phyloP scores from a whole-genome alignment of 371 early-diverging fungal genomes.

The Coelomomyces lativittatus region DNA sequence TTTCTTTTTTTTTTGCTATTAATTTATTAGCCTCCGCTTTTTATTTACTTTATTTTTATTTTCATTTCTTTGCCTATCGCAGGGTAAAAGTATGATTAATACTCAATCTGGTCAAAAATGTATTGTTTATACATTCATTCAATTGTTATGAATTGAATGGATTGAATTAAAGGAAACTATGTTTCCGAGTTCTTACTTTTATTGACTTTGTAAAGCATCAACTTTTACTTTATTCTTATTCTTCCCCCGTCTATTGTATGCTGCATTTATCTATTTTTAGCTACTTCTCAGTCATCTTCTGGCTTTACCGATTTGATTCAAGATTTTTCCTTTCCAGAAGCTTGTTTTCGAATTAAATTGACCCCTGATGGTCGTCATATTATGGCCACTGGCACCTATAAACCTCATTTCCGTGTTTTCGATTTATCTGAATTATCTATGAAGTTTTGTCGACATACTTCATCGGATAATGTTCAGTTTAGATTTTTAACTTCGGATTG shows the following conservation, averaged over 20 bases:
- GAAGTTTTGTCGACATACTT: conserved; percentile 95
- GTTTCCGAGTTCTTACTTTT: too few relatives aligned
- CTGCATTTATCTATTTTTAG: too few relatives aligned
- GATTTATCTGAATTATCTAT: conserved; percentile 81
- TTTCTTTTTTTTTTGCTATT: too few relatives aligned
- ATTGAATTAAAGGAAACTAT: too few relatives aligned
- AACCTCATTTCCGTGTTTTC: conserved; percentile 90
- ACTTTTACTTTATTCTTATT: too few relatives aligned
- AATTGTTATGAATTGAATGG: too few relatives aligned
- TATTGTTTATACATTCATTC: too few relatives aligned
- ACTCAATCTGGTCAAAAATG: too few relatives aligned
- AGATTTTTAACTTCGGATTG: conserved; percentile 87
- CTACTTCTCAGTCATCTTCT: too few relatives aligned
- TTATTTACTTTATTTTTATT: neutral
- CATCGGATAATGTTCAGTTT: conserved; percentile 81
- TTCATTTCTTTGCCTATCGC: neutral
- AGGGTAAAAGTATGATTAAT: conserved; percentile 46
- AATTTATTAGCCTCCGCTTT: neutral
- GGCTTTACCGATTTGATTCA: conserved; percentile 87
- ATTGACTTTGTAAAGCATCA: too few relatives aligned
- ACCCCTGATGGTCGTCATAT: conserved; percentile 72
- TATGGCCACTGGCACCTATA: conserved; percentile 89
- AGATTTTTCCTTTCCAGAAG: conserved; percentile 96
- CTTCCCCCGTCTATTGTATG: too few relatives aligned
- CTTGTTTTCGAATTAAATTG: conserved; percentile 61